Evolutionary conservation across 352 stramenopile species (phyloP).

Genomic region (Pythium phragmiticola): DNA sequence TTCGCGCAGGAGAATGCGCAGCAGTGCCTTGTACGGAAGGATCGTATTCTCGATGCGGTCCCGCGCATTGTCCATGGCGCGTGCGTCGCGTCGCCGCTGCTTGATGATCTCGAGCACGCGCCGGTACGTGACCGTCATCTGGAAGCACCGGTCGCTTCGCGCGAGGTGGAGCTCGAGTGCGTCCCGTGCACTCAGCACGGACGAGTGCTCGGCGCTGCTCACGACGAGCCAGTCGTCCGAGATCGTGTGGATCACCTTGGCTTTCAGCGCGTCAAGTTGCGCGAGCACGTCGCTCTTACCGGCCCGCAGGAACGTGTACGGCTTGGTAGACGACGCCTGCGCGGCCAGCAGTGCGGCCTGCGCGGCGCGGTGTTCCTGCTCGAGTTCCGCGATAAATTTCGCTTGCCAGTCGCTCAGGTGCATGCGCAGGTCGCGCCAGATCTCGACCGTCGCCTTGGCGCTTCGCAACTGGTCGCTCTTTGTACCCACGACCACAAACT

Average conservation of each 20-base stretch:
- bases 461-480: conserved; percentile 8
- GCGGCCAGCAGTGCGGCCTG: background rate
- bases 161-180: conserved; percentile 11
- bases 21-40: conserved; percentile 14
- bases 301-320: conserved; percentile 7
- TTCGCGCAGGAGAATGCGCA: conserved; percentile 1
- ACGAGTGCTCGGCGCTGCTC: conserved; percentile 16
- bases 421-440: conserved; percentile 18
- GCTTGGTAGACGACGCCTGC: background rate
- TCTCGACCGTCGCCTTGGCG: background rate
- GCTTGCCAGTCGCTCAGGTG: conserved; percentile 16
- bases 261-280: conserved; percentile 3
- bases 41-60: conserved; percentile 22
- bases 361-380: conserved; percentile 6
- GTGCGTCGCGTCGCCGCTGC: conserved; percentile 2
- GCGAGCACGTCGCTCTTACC: conserved; percentile 7
- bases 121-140: conserved; percentile 22
- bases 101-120: conserved; percentile 12
- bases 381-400: conserved; percentile 8
- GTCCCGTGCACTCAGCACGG: conserved; percentile 6
- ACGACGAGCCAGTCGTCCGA: conserved; percentile 16
- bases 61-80: background rate
- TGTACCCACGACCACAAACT: conserved; percentile 19
- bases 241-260: conserved; percentile 11
- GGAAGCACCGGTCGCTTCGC: conserved; percentile 14